Evolutionary conservation across 192 early-diverging fungal genomes (phyloP).

Genomic region (Podila epigama): DNA sequence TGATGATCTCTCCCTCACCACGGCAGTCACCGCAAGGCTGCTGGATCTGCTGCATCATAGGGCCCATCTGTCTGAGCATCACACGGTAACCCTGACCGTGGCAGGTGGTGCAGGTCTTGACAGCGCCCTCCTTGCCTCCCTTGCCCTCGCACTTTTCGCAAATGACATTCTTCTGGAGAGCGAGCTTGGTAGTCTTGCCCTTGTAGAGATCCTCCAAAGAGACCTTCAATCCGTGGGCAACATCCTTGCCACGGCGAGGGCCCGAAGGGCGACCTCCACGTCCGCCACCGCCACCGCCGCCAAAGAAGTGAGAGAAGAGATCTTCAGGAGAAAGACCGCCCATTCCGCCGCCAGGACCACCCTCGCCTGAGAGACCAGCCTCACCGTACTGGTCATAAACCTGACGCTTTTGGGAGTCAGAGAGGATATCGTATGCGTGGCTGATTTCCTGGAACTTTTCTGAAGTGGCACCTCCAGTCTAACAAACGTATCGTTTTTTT

Average conservation of each 20-base stretch:
- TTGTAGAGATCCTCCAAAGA: conserved; percentile 86
- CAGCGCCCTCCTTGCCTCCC: conserved; percentile 95
- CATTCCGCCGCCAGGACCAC: conserved; percentile 62
- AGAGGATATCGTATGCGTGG: conserved; percentile 96
- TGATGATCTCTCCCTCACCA: conserved; percentile 92
- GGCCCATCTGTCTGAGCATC: conserved; percentile 94
- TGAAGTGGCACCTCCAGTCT: conserved; percentile 60
- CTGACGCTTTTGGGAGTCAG: conserved; percentile 87
- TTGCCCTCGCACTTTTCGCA: conserved; percentile 92
- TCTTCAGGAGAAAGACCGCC: conserved; percentile 87
- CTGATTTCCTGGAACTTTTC: conserved; percentile 99
- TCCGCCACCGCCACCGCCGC: conserved; percentile 82
- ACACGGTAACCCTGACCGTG: conserved; percentile 91
- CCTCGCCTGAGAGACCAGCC: conserved; percentile 86
- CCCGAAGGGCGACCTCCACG: conserved; percentile 76
- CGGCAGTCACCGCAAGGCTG: conserved; percentile 92
- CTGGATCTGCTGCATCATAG: conserved; percentile 99
- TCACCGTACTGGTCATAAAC: conserved; percentile 97
- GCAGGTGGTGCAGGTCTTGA: conserved; percentile 84
- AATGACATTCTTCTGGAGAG: conserved; percentile 92
- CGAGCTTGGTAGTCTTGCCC: conserved; percentile 95
- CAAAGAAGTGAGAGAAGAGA: conserved; percentile 97
- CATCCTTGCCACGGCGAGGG: conserved; percentile 97
- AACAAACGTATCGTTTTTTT: no score
- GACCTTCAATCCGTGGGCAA: conserved; percentile 87